Evolutionary conservation across 169 alveolate species (phyloP).

Genomic region (Plasmodium cynomolgi): DNA sequence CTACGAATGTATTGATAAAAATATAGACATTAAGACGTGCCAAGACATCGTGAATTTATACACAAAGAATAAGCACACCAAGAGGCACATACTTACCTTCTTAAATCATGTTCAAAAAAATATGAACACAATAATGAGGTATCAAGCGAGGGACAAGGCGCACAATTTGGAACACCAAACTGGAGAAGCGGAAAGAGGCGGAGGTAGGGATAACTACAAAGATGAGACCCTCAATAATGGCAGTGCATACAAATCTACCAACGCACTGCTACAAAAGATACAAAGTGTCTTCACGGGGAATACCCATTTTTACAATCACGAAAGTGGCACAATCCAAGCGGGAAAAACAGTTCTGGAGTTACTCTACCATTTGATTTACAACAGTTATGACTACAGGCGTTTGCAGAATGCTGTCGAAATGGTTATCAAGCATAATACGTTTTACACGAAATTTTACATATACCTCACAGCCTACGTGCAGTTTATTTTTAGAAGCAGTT

Average conservation of each 20-base stretch:
- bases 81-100: conserved; percentile 34
- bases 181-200: not conserved
- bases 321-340: not conserved
- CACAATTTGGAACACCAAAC: not conserved
- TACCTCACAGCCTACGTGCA: conserved; percentile 52
- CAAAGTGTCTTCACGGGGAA: conserved; percentile 16
- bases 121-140: conserved; percentile 5
- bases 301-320: conserved; percentile 1
- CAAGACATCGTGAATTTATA: conserved; percentile 57
- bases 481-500: conserved; percentile 4
- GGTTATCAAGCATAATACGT: not conserved
- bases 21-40: conserved; percentile 59
- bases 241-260: not conserved
- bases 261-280: not conserved
- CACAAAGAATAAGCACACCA: conserved; percentile 58
- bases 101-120: conserved; percentile 14
- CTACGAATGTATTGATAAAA: conserved; percentile 67
- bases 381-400: conserved; percentile 20
- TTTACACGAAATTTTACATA: conserved; percentile 40
- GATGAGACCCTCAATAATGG: not conserved
- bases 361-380: conserved; percentile 25
- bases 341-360: conserved; percentile 19
- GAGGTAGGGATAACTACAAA: not conserved
- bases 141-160: not conserved
- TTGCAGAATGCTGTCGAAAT: conserved; percentile 10